Evolutionary conservation across 1,284 basidiomycete genomes (phyloP).

Genomic region (Mycena sp.): DNA sequence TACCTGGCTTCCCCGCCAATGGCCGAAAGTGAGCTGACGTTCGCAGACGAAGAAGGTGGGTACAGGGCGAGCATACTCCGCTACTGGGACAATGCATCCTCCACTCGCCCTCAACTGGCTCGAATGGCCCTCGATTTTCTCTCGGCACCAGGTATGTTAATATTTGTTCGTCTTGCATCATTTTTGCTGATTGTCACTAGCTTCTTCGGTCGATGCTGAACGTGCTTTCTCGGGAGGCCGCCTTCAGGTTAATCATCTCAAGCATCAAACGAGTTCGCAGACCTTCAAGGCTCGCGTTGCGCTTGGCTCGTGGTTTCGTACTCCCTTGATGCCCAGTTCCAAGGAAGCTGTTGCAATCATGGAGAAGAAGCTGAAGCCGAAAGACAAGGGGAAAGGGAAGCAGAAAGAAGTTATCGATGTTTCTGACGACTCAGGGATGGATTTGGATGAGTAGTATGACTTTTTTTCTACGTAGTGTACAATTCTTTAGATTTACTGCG

Average conservation of each 20-base stretch:
- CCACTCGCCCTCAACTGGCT: slow-evolving; percentile 26
- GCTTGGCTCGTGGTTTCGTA: slow-evolving; percentile 39
- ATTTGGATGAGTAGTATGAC: too few relatives aligned
- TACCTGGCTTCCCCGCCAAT: neutral
- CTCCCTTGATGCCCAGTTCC: too few relatives aligned
- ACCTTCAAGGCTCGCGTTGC: slow-evolving; percentile 43
- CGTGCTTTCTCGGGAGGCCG: slow-evolving; percentile 42
- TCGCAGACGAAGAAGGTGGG: neutral
- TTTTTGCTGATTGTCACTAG: slow-evolving; percentile 16
- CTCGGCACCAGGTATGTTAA: slow-evolving; percentile 35
- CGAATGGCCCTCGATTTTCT: slow-evolving; percentile 38
- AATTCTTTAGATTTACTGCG: neutral
- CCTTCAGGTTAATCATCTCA: too few relatives aligned
- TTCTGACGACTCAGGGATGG: too few relatives aligned
- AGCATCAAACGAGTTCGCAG: slow-evolving; percentile 42
- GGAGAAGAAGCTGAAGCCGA: too few relatives aligned
- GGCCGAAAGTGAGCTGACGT: neutral
- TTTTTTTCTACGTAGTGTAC: neutral
- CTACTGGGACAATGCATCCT: neutral
- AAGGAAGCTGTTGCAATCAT: too few relatives aligned
- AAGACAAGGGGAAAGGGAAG: too few relatives aligned
- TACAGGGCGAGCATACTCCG: neutral
- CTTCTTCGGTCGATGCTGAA: slow-evolving; percentile 41
- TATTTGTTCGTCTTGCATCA: neutral
- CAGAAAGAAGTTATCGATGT: too few relatives aligned